A percentile compares a stretch with the other conserved stretches of the same genome.
These are phyloP conservation scores for Ceratonia siliqua DNA, from an alignment of 306 rosid species.

Conservation along the genomic window DNA sequence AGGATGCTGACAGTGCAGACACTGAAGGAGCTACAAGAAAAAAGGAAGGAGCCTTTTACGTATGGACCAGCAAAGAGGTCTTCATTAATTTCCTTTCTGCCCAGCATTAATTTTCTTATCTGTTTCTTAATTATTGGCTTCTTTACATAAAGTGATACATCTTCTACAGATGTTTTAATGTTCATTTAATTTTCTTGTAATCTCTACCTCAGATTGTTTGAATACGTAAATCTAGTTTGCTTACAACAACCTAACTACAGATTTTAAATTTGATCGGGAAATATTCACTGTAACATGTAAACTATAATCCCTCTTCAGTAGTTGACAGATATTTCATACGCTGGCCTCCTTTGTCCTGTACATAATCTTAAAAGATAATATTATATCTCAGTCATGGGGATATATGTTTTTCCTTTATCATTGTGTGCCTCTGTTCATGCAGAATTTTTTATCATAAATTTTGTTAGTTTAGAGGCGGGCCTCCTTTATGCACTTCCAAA, in stretches of 20 bases:
- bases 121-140: constrained; percentile 14
- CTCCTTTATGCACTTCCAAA: not conserved
- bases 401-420: not conserved
- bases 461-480: not conserved
- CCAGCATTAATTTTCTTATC: constrained; percentile 3
- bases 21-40: constrained; percentile 66
- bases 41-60: constrained; percentile 90
- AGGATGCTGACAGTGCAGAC: constrained; percentile 99
- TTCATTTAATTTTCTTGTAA: not conserved
- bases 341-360: not conserved
- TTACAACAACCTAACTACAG: constrained; percentile 12
- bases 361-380: not conserved
- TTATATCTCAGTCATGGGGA: not conserved
- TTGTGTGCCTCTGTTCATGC: not conserved
- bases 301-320: not conserved
- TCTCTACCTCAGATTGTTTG: not conserved
- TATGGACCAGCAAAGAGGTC: constrained; percentile 90
- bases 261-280: not conserved
- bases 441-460: not conserved
- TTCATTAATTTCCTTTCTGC: constrained; percentile 23
- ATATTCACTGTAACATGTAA: constrained; percentile 1
- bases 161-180: not conserved
- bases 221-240: not conserved
- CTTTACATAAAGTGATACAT: not conserved
- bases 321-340: not conserved